Percentiles rank a stretch among this genome's conserved stretches.
These are phyloP conservation scores for Candida sonorensis DNA, from an alignment of 805 yeast genomes.

Conservation along the genomic window DNA sequence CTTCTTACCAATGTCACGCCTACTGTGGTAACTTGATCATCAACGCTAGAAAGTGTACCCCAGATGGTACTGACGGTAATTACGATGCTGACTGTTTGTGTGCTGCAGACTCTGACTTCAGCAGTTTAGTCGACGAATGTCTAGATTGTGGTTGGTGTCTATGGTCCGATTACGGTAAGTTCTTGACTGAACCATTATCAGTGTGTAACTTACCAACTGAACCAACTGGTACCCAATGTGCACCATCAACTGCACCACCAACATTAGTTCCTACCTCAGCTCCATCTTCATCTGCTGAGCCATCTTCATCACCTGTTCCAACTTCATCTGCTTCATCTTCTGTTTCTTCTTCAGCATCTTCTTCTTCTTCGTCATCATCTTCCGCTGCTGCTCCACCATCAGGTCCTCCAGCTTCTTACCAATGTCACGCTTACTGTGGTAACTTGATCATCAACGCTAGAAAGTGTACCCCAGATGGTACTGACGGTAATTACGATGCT, in stretches of 20 bases:
- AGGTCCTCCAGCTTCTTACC: conserved; percentile 24
- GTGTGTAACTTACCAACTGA: too few relatives aligned
- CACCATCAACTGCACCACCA: conserved; percentile 9
- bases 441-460: conserved; percentile 26
- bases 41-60: too few relatives aligned
- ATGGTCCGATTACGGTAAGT: too few relatives aligned
- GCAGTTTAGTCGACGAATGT: too few relatives aligned
- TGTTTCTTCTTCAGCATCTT: conserved; percentile 6
- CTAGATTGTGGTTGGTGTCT: too few relatives aligned
- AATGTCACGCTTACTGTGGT: conserved; percentile 32
- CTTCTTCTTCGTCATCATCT: conserved; percentile 4
- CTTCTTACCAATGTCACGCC: too few relatives aligned
- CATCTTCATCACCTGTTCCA: neutral
- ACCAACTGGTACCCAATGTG: too few relatives aligned
- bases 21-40: too few relatives aligned
- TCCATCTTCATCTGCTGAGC: neutral
- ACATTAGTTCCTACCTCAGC: conserved; percentile 5
- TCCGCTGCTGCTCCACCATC: conserved; percentile 4
- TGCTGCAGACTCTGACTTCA: too few relatives aligned
- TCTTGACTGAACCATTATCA: too few relatives aligned
- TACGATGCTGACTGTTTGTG: too few relatives aligned
- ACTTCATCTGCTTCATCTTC: neutral
- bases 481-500: conserved; percentile 24
- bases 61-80: too few relatives aligned
- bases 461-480: conserved; percentile 11